Evolutionary conservation across 1,139 yeast species (phyloP).

Genomic region (Candida sanyaensis): DNA sequence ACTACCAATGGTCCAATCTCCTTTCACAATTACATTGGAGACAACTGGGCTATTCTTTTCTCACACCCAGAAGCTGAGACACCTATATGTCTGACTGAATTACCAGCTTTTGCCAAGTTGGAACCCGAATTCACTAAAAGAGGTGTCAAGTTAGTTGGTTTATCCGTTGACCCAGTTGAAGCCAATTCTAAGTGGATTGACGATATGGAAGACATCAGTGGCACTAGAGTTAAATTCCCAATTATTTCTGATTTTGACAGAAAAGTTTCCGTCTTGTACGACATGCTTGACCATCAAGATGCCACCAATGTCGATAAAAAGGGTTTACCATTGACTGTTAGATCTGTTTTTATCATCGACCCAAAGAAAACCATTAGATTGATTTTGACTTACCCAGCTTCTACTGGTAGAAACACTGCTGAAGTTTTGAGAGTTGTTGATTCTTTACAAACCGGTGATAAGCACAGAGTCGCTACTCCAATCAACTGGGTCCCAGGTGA

Average conservation of each 20-base stretch:
- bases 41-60: conserved; percentile 77
- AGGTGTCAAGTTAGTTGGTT: conserved; percentile 74
- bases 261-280: conserved; percentile 67
- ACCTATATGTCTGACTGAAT: conserved; percentile 88
- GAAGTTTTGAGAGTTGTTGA: conserved; percentile 82
- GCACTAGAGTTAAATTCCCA: conserved; percentile 69
- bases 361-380: conserved; percentile 75
- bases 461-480: conserved; percentile 74
- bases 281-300: conserved; percentile 85
- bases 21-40: conserved; percentile 76
- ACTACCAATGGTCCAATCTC: conserved; percentile 74
- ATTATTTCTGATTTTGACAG: conserved; percentile 77
- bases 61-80: conserved; percentile 90
- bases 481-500: conserved; percentile 87
- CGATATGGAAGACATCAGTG: conserved; percentile 79
- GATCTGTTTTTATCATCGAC: conserved; percentile 83
- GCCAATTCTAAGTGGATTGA: conserved; percentile 80
- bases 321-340: conserved; percentile 73
- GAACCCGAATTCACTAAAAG: conserved; percentile 82
- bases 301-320: conserved; percentile 74
- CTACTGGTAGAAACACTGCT: conserved; percentile 87
- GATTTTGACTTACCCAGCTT: conserved; percentile 78
- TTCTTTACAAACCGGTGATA: conserved; percentile 76
- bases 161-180: conserved; percentile 70
- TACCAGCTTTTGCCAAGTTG: conserved; percentile 83